Base-by-base conservation (phyloP, 2,329 filamentous ascomycete species). In the Fusarium secorum region DNA sequence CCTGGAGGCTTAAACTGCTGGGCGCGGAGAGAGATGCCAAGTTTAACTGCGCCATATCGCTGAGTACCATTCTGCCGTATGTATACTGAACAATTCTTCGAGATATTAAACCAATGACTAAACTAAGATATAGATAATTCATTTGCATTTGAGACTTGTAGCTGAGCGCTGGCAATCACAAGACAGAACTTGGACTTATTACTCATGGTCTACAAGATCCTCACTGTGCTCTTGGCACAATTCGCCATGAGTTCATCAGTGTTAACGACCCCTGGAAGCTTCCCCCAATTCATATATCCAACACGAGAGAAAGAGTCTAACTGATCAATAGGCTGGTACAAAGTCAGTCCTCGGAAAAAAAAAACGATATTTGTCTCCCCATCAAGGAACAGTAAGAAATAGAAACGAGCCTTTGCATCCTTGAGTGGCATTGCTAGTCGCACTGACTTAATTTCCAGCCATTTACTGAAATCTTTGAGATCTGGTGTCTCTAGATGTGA, bases 181-280 rank as follows among this genome's bases (percentile, higher is more conserved):
- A 28, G 0, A 15, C 0, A 46, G 9, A 28, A 15, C 13, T 0
- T 11, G 6, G 1, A 46, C 13, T 22, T 14, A 1, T 22, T 2
- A 1, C 11, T 18, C 5, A 18, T 13, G 8, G 3, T 18, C 4
- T 14, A 53, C 8, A 53, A 26, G 15, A 53, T 14, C 11, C 24
- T 53, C 14, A 41, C 35, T 8, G 14, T 53, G 10, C 49, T 53
- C 8, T 41, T 39, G 1, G 4, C 3, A 26, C 20, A 26, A 5
- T 53, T 28, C 7, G 1, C 15, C n/a, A n/a, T 11, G 8, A 53
- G 26, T n/a, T 41, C 35, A 18, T 41, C 15, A 22, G 35, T 22
- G 3, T 18, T 14, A 14, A 20, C 5, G 6, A 15, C 38, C 5
- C n/a, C 17, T 14, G 38, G 38, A 1, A 55, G 28, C 17, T 10